A percentile compares a stretch with the other conserved stretches of the same genome.
Evolutionary conservation across 1,139 yeast species (phyloP).

Genomic region (Hyphopichia wangnamkhiaoensis): DNA sequence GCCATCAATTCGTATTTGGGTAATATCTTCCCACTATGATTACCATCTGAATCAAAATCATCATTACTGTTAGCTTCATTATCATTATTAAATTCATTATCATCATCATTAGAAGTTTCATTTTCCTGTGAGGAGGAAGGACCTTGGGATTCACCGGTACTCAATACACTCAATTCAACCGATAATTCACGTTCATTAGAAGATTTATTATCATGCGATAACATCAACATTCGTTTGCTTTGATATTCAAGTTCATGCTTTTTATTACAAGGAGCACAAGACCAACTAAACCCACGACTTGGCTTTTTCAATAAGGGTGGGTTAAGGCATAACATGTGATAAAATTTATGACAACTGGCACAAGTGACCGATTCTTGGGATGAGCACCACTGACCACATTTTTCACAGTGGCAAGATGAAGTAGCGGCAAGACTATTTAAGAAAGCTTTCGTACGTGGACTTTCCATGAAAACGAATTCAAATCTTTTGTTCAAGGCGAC

Average conservation of each 20-base stretch:
- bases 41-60: constrained; percentile 4
- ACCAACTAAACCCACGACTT: constrained; percentile 88
- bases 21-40: no score
- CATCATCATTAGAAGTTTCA: constrained; percentile 5
- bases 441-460: constrained; percentile 66
- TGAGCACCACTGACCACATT: constrained; percentile 85
- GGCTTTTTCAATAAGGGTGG: constrained; percentile 85
- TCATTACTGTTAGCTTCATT: constrained; percentile 11
- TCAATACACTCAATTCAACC: constrained; percentile 23
- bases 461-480: constrained; percentile 74
- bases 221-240: constrained; percentile 37
- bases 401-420: constrained; percentile 55
- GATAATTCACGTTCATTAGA: constrained; percentile 38
- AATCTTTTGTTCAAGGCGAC: constrained; percentile 67
- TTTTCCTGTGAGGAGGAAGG: constrained; percentile 7
- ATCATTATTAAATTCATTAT: constrained; percentile 7
- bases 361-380: constrained; percentile 76
- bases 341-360: constrained; percentile 69
- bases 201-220: constrained; percentile 45
- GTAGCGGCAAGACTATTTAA: constrained; percentile 59
- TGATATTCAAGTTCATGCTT: constrained; percentile 32
- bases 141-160: constrained; percentile 12
- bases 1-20: constrained; percentile 68
- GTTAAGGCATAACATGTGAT: constrained; percentile 82
- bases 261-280: constrained; percentile 79